phyloP scores from a whole-genome alignment of 2,329 filamentous ascomycete species.

The Colletotrichum lindemuthianum region DNA sequence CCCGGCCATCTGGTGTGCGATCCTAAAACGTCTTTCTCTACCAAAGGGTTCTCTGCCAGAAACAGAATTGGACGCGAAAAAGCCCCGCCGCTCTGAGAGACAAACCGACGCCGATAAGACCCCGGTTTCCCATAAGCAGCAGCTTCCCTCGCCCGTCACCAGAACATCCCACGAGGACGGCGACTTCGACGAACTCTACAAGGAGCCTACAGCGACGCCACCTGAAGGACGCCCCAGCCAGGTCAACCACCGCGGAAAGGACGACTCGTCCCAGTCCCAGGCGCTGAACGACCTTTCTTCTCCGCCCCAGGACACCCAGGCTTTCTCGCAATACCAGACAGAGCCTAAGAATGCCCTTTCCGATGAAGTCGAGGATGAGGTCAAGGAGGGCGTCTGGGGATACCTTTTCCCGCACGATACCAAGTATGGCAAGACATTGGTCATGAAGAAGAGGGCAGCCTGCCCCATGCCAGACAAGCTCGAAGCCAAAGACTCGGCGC shows the following conservation, averaged over 20 bases:
- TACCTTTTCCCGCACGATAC: slow-evolving; percentile 87
- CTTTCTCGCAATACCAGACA: slow-evolving; percentile 76
- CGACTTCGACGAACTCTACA: slow-evolving; percentile 60
- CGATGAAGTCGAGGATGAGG: slow-evolving; percentile 87
- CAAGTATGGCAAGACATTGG: slow-evolving; percentile 72
- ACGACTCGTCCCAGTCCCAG: slow-evolving; percentile 59
- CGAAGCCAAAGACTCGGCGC: slow-evolving; percentile 48
- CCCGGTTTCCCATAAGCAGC: slow-evolving; percentile 70
- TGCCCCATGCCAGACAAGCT: slow-evolving; percentile 70
- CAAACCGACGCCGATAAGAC: slow-evolving; percentile 66
- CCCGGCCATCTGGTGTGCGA: slow-evolving; percentile 35
- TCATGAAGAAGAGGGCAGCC: slow-evolving; percentile 77
- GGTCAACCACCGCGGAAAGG: slow-evolving; percentile 59
- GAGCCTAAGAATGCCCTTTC: slow-evolving; percentile 77
- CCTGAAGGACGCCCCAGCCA: slow-evolving; percentile 69
- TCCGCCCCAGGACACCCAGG: slow-evolving; percentile 71
- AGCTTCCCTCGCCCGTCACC: slow-evolving; percentile 85
- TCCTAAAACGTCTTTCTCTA: slow-evolving; percentile 38
- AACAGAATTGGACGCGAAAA: slow-evolving; percentile 77
- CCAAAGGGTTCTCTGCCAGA: slow-evolving; percentile 73
- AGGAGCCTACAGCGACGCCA: slow-evolving; percentile 78
- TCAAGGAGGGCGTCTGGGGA: slow-evolving; percentile 90
- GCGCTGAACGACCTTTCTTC: slow-evolving; percentile 53
- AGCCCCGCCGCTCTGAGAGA: slow-evolving; percentile 81
- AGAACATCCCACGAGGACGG: slow-evolving; percentile 52